Evolutionary conservation across 495 filamentous ascomycete species (phyloP).

Genomic region (Aspergillus egyptiacus): DNA sequence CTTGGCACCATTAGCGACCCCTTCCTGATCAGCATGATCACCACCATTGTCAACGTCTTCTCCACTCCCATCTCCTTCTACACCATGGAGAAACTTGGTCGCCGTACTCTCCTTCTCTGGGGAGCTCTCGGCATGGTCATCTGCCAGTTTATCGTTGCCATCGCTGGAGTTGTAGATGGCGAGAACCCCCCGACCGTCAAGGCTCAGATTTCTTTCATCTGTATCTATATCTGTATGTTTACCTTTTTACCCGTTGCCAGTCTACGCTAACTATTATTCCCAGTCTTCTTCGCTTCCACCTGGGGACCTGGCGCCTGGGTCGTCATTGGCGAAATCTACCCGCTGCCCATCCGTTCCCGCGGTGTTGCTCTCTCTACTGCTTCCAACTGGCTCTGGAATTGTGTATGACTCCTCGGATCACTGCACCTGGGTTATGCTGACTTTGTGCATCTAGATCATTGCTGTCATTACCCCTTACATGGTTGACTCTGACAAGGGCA

Average conservation of each 20-base stretch:
- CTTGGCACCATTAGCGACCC: conserved; percentile 62
- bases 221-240: background rate
- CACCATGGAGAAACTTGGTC: conserved; percentile 74
- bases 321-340: conserved; percentile 83
- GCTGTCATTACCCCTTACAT: conserved; percentile 77
- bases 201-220: conserved; percentile 69
- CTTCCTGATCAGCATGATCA: conserved; percentile 76
- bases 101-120: conserved; percentile 74
- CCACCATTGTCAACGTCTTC: conserved; percentile 77
- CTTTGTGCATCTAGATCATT: conserved; percentile 41
- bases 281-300: conserved; percentile 64
- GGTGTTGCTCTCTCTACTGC: conserved; percentile 76
- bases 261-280: background rate
- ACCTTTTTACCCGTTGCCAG: too few species aligned
- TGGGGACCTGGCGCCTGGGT: conserved; percentile 77
- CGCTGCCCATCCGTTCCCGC: conserved; percentile 73
- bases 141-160: conserved; percentile 81
- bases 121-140: conserved; percentile 76
- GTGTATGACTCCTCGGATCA: conserved; percentile 22
- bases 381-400: conserved; percentile 87
- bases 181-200: conserved; percentile 48
- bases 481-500: conserved; percentile 57
- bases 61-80: conserved; percentile 80
- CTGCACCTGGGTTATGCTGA: background rate
- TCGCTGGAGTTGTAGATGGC: conserved; percentile 59